phyloP scores from a whole-genome alignment of 257 asterid genomes.

The Solanum etuberosum region DNA sequence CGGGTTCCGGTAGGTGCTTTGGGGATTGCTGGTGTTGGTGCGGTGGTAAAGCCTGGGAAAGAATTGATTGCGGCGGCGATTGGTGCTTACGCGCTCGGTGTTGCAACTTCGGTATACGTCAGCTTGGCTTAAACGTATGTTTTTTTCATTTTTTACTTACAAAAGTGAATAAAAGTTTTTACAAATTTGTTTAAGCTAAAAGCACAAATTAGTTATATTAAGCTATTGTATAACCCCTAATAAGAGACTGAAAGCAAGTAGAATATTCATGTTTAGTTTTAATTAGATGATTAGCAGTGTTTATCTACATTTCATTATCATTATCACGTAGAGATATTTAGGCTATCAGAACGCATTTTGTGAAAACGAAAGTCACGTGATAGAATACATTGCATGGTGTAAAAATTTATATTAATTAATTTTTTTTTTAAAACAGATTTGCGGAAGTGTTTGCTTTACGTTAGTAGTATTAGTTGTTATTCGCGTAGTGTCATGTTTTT shows the following conservation, averaged over 20 bases:
- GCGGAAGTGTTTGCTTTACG: background rate
- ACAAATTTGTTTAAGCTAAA: background rate
- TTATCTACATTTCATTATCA: background rate
- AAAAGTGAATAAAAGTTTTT: background rate
- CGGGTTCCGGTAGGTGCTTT: conserved; percentile 51
- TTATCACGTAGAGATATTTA: background rate
- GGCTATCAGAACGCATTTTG: background rate
- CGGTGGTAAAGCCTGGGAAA: conserved; percentile 40
- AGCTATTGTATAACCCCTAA: background rate
- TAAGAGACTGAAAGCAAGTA: background rate
- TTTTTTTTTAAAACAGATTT: too few relatives aligned
- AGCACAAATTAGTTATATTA: background rate
- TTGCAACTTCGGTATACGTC: conserved; percentile 36
- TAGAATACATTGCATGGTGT: too few relatives aligned
- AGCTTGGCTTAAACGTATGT: conserved; percentile 9
- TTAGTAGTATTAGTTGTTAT: background rate
- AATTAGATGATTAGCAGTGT: background rate
- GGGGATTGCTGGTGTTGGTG: conserved; percentile 63
- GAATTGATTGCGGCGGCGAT: conserved; percentile 50
- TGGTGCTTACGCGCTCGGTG: conserved; percentile 73
- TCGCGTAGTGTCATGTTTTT: background rate
- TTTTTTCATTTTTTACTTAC: background rate
- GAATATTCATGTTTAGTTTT: background rate
- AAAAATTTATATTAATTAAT: too few relatives aligned
- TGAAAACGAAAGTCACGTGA: background rate